Conservation (phyloP, 768 basidiomycete genomes). For the Lactifluus rugatus region DNA sequence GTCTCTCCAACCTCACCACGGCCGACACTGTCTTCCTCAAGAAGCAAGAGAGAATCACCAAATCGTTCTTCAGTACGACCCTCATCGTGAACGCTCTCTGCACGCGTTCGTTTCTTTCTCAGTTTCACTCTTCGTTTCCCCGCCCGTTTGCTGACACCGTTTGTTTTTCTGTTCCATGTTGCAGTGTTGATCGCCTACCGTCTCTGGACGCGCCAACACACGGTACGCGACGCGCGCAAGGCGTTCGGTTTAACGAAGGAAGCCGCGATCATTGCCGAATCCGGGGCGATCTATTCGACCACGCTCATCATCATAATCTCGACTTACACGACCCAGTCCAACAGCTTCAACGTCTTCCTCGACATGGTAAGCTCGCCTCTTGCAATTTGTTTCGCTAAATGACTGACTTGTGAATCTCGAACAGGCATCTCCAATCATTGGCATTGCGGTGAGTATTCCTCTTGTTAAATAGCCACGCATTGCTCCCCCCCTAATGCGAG, state of each 20-base stretch:
- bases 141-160: background rate
- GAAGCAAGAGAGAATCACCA: slow-evolving; percentile 20
- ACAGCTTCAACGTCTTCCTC: slow-evolving; percentile 17
- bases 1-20: slow-evolving; percentile 17
- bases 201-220: slow-evolving; percentile 23
- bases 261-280: slow-evolving; percentile 11
- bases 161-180: background rate
- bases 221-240: slow-evolving; percentile 11
- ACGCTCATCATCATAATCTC: slow-evolving; percentile 8
- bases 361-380: slow-evolving; percentile 5
- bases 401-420: background rate
- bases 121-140: too few species aligned
- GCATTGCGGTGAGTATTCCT: slow-evolving; percentile 9
- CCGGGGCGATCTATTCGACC: slow-evolving; percentile 14
- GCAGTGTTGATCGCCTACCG: slow-evolving; percentile 23
- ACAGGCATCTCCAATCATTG: slow-evolving; percentile 14
- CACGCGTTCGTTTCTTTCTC: slow-evolving; percentile 20
- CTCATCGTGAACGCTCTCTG: slow-evolving; percentile 24
- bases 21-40: slow-evolving; percentile 21
- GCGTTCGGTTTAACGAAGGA: slow-evolving; percentile 12
- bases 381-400: background rate
- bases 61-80: slow-evolving; percentile 23
- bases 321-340: slow-evolving; percentile 6
- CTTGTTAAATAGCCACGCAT: background rate
- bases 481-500: background rate